Base-by-base conservation (phyloP, 305 asterid genomes). In the Nicotiana rustica region DNA sequence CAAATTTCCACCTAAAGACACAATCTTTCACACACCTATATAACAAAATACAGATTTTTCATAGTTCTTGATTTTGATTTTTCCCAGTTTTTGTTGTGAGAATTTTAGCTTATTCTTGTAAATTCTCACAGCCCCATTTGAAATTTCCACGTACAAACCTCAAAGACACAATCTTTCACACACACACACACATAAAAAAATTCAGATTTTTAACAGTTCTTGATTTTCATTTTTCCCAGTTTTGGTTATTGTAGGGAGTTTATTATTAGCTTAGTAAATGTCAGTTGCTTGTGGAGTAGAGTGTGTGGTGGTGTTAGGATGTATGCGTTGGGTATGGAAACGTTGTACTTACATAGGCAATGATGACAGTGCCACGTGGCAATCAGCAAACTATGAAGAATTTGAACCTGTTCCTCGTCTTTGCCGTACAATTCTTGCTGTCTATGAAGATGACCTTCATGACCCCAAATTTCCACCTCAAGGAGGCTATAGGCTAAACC, bases 251-350 rank as follows among this genome's bases (percentile, higher is more conserved):
- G 59, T 13, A 17, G 59, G 17, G n/a, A 41, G 49, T 41, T 41
- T 25, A 25, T 25, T 33, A 33, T 33, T 13, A 49, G 15, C 47
- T 25, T 75, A 15, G 4, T 55, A 25, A 84, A 93, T 93, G 97
- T 92, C 97, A 59, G 93, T 96, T 59, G 64, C 90, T 1, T 96
- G 99, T 82, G 98, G 98, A 56, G 89, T 92, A 60, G 99, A 94
- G 69, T 92, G 97, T 87, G 93, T 94, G 18, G 86, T 94, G 83
- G 82, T 88, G 29, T 68, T 92, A 55, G 99, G 97, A 41, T 96
- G 99, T 84, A 56, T 94, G 85, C 93, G 98, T 5, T 96, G 99
- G 99, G 98, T 85, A 4, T 96, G 99, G 99, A 96, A 96, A 90
- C 98, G 99, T 78, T 96, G 99, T 86, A 96, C 98, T 84, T 93